A percentile compares a stretch with the other conserved stretches of the same genome.
phyloP scores from a whole-genome alignment of 768 basidiomycete species.

The Wakefieldia striispora region DNA sequence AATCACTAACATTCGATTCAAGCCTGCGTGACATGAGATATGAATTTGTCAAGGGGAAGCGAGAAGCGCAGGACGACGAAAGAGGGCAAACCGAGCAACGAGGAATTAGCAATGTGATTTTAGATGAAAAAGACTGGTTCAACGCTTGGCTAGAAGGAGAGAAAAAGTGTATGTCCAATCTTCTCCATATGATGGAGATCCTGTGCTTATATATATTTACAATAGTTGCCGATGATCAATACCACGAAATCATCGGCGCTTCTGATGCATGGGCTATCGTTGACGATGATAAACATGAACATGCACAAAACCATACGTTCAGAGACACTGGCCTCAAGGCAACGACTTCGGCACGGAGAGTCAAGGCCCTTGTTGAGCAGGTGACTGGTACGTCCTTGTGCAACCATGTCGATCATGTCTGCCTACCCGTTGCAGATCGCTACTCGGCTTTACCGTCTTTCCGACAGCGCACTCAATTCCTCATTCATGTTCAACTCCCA shows the following conservation, averaged over 20 bases:
- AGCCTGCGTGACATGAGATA: slow-evolving; percentile 75
- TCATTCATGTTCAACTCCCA: slow-evolving; percentile 82
- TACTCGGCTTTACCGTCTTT: slow-evolving; percentile 85
- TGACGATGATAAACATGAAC: slow-evolving; percentile 57
- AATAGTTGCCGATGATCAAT: slow-evolving; percentile 84
- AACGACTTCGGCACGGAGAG: slow-evolving; percentile 79
- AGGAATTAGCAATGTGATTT: slow-evolving; percentile 78
- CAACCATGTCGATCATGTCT: neutral
- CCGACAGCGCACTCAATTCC: slow-evolving; percentile 76
- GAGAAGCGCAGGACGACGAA: slow-evolving; percentile 11
- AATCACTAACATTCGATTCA: slow-evolving; percentile 85
- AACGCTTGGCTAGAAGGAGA: slow-evolving; percentile 88
- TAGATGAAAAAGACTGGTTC: slow-evolving; percentile 88
- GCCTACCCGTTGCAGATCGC: slow-evolving; percentile 55
- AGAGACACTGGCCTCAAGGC: slow-evolving; percentile 50
- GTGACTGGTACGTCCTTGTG: slow-evolving; percentile 64
- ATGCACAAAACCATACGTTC: slow-evolving; percentile 24
- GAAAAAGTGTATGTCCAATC: slow-evolving; percentile 65
- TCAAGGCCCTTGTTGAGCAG: slow-evolving; percentile 87
- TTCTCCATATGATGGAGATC: neutral
- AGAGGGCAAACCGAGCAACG: slow-evolving; percentile 48
- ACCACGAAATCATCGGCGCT: slow-evolving; percentile 76
- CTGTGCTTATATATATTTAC: neutral
- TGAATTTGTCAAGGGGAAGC: slow-evolving; percentile 36
- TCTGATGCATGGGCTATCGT: slow-evolving; percentile 84